These are phyloP conservation scores for Vaccinium vitisidaea DNA, from an alignment of 148 eudicot genomes.

Conservation along the genomic window DNA sequence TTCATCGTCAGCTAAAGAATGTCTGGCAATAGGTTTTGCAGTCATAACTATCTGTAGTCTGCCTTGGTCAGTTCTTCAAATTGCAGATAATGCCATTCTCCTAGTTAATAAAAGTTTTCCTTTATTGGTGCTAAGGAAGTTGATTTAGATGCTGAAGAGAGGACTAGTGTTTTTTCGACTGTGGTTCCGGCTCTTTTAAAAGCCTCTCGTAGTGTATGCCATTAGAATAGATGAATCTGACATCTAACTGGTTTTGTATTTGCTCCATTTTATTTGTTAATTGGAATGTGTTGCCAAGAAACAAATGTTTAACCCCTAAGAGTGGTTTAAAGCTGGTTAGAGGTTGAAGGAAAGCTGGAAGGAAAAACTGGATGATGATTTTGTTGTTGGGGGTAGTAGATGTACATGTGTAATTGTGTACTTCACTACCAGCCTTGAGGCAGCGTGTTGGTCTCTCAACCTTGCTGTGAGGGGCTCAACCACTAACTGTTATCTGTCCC, in stretches of 20 bases:
- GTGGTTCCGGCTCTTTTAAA: background rate
- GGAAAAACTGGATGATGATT: background rate
- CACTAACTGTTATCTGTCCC: background rate
- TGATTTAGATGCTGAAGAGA: background rate
- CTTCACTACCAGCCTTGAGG: background rate
- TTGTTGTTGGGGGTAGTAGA: background rate
- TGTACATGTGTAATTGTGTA: background rate
- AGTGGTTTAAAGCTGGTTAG: background rate
- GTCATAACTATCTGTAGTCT: background rate
- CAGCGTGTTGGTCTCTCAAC: background rate
- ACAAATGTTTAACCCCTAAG: background rate
- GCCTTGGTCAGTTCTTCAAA: background rate
- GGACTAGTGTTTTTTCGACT: background rate
- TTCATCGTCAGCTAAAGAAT: background rate
- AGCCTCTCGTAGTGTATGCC: background rate
- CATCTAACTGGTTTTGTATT: background rate
- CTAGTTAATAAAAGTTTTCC: background rate
- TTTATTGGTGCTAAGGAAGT: background rate
- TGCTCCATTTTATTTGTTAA: no score
- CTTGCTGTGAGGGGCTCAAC: background rate
- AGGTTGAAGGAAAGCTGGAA: background rate
- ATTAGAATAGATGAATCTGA: background rate
- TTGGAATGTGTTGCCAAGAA: background rate
- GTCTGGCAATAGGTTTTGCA: background rate
- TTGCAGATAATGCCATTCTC: background rate